Evolutionary conservation across 75 land plant species (phyloP), one percentile per base, ranked within the genome.

Genomic region (Pinus taeda): DNA sequence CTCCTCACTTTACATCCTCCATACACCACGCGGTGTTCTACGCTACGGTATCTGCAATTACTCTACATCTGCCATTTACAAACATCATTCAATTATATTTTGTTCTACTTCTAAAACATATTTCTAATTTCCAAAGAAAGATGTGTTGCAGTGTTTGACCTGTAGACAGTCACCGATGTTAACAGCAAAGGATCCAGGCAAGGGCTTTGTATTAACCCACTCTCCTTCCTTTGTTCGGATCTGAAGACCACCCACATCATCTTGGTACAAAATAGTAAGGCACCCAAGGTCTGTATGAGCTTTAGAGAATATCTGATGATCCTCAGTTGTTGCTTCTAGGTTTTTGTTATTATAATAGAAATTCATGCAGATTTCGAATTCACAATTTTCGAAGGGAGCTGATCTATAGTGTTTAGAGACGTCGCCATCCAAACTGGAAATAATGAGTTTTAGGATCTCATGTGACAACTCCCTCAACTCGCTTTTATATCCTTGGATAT

Each of bases 201-300:
- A 71, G 15, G 91, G 91, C 57, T 33, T 75, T 3, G 89, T 75
- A 67, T 85, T 80, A 60, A 86, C 59, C 93, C 93, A 91, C 22
- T 83, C 65, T 12, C 89, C 92, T 57, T 87, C 79, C 76, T 74
- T 83, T 8, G 75, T 78, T 62, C 74, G 74, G 78, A 89, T 89
- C 67, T 91, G 91, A 5, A 91, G 86, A 3, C 93, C 93, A 1
- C 91, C 93, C 12, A 81, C 78, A 36, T 87, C 83, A 80, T 91
- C 93, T 65, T 87, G 93, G 37, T 83, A 79, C n/a, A 91, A 58
- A 14, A 91, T 79, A n/a, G 93, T 89, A 18, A 89, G 60, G 76
- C 86, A 85, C 29, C 85, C 81, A 81, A 86, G 84, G 72, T 91
- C 93, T 3, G 87, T 85, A 60, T 90, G 92, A 83, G 82, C 84